A percentile compares a stretch with the other conserved stretches of the same genome.
These are phyloP conservation scores for Sporothrix phasma DNA, from an alignment of 2,329 filamentous ascomycete species.

Conservation along the genomic window DNA sequence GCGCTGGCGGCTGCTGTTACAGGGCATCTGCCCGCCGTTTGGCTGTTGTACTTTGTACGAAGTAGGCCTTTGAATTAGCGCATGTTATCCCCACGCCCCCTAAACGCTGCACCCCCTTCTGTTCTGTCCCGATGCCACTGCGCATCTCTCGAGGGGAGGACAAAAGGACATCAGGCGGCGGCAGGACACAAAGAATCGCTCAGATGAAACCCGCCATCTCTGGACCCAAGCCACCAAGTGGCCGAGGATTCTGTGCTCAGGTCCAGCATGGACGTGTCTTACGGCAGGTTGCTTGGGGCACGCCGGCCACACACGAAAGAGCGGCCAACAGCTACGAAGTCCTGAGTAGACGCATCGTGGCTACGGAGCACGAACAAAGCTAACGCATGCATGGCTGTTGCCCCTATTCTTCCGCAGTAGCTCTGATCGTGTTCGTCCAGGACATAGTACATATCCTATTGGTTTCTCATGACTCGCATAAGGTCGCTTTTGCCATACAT, in stretches of 20 bases:
- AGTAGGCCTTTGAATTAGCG: not conserved
- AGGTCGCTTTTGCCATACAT: not conserved
- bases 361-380: not conserved
- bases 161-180: not conserved
- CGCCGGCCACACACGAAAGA: not conserved
- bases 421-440: not conserved
- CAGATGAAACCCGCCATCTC: constrained; percentile 15
- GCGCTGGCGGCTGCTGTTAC: not conserved
- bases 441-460: not conserved
- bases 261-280: not conserved
- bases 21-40: not conserved
- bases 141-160: not conserved
- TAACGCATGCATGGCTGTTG: constrained; percentile 8
- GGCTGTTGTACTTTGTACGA: too few relatives aligned
- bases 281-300: not conserved
- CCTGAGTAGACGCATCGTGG: not conserved
- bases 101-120: not conserved
- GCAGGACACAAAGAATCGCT: not conserved
- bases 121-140: constrained; percentile 3
- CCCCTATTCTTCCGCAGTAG: constrained; percentile 13
- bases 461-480: not conserved
- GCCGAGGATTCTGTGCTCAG: not conserved
- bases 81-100: constrained; percentile 6
- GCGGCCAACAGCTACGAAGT: not conserved
- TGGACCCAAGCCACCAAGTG: not conserved